Evolutionary conservation across 2,329 filamentous ascomycete species (phyloP), one percentile per base, ranked within the genome.

Genomic region (Plenodomus tracheiphilus): DNA sequence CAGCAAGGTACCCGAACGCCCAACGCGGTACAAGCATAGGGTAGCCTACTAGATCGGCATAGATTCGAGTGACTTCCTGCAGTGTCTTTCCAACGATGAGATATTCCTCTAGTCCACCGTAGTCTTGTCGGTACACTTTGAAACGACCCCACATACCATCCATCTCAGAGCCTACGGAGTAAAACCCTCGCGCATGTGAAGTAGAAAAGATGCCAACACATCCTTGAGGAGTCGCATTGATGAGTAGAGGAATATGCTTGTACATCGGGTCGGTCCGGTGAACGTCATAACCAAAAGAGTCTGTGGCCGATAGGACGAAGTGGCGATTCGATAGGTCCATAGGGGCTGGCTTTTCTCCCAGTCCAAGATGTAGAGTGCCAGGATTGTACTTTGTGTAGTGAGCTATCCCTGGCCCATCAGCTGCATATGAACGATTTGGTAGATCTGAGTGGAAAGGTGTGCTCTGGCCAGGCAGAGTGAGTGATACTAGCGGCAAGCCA

Each of bases 71-170:
- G 1, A 89, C 81, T 1, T 89, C 86, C 50, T 82, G 79, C 3
- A 89, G 72, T 0, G 84, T 89, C 58, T 79, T 79, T 11, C 86
- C 87, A 1, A 88, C 77, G 40, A 90, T 81, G 18, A 85, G 74
- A 56, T 89, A 89, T 70, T 89, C 81, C 63, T 90, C 87, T 0
- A 90, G 74, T 0, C 87, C 87, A 18, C 87, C 87, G 54, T 86
- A 81, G 51, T 87, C 85, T 68, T 90, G 87, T 7, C 86, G 80
- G 60, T 88, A 88, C 17, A 88, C 85, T 66, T 89, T 89, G 79
- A 84, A 89, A 48, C 81, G 81, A 0, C 87, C 87, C 85, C 86
- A 90, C 72, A 89, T 81, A 21, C 87, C 86, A 62, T 91, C 87
- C 70, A 90, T 86, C 68, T 90, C 87, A 1, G 83, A 83, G 2